Evolutionary conservation across 495 filamentous ascomycete species (phyloP).

Genomic region (Halenospora varia): DNA sequence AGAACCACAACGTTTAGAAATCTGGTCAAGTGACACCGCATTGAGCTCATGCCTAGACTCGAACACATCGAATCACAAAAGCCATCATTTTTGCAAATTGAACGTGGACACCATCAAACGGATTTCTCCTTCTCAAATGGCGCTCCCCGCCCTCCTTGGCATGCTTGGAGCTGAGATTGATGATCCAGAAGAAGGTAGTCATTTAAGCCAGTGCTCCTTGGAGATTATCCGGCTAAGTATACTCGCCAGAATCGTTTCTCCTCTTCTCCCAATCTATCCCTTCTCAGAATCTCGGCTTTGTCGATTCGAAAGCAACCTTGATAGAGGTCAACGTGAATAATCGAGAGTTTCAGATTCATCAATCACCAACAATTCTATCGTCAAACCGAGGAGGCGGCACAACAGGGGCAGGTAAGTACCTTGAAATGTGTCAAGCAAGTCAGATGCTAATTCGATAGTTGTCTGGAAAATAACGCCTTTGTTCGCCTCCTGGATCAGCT

Average conservation of each 20-base stretch:
- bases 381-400: conserved; percentile 79
- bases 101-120: not conserved
- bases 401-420: conserved; percentile 72
- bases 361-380: conserved; percentile 77
- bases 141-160: conserved; percentile 31
- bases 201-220: not conserved
- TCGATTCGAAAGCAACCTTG: conserved; percentile 61
- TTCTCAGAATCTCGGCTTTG: conserved; percentile 77
- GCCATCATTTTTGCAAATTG: too few relatives aligned
- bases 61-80: too few relatives aligned
- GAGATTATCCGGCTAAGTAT: conserved; percentile 3
- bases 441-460: conserved; percentile 40
- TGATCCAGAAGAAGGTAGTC: conserved; percentile 60
- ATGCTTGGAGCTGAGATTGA: conserved; percentile 44
- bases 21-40: not conserved
- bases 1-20: not conserved
- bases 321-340: conserved; percentile 67
- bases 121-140: conserved; percentile 25
- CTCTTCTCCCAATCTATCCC: conserved; percentile 75
- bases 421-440: not conserved
- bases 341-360: conserved; percentile 71
- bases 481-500: conserved; percentile 77
- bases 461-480: conserved; percentile 90
- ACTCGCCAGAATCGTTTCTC: conserved; percentile 69
- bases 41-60: not conserved